A percentile compares a stretch with the other conserved stretches of the same genome.
Evolutionary conservation across 345 rosid species (phyloP).

Genomic region (Nasturtium officinale): DNA sequence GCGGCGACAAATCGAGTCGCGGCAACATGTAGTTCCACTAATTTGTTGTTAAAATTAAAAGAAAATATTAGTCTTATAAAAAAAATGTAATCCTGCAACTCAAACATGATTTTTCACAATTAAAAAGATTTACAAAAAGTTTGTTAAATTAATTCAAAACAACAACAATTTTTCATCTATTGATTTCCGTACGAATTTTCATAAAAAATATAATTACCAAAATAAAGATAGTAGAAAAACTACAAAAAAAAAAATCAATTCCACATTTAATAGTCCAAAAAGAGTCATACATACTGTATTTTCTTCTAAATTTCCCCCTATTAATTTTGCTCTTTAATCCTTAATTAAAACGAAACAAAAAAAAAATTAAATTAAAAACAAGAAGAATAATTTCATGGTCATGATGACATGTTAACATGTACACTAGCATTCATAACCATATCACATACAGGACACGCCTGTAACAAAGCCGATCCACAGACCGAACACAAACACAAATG

Average conservation of each 20-base stretch:
- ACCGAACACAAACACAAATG: constrained; percentile 79
- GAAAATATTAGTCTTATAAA: neutral
- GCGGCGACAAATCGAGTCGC: too few species aligned
- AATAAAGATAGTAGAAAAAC: neutral
- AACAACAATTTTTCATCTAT: neutral
- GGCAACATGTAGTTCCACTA: neutral
- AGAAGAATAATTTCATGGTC: neutral
- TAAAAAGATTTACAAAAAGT: neutral
- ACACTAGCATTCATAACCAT: constrained; percentile 60
- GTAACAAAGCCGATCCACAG: constrained; percentile 59
- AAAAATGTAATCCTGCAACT: too few species aligned
- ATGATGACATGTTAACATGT: constrained; percentile 66
- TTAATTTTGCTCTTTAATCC: constrained; percentile 45
- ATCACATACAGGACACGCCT: constrained; percentile 57
- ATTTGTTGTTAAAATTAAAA: too few species aligned
- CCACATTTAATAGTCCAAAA: neutral
- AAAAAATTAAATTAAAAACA: neutral
- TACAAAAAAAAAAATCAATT: constrained; percentile 20
- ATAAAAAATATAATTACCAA: neutral
- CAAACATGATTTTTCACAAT: neutral
- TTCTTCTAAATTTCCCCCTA: constrained; percentile 43
- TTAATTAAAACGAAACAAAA: neutral
- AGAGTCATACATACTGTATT: neutral
- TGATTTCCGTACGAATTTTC: neutral
- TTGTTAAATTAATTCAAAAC: neutral